Evolutionary conservation across 2,329 filamentous ascomycete species (phyloP).

Genomic region (Colletotrichum sp.): DNA sequence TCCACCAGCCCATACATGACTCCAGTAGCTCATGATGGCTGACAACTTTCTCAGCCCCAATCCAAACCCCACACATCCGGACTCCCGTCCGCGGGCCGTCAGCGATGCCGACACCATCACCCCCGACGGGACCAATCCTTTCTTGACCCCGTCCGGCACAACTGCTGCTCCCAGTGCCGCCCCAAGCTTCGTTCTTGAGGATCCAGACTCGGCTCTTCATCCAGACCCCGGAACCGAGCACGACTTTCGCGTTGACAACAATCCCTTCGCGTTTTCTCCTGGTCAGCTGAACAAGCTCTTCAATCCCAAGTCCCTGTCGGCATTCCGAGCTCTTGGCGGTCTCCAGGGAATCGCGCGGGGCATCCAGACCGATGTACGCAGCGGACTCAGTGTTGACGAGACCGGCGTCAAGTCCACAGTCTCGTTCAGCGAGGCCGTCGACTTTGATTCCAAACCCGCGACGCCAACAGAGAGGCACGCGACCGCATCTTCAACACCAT

Average conservation of each 20-base stretch:
- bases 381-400: constrained; percentile 75
- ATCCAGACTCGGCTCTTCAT: constrained; percentile 57
- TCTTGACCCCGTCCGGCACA: constrained; percentile 24
- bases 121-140: constrained; percentile 22
- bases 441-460: constrained; percentile 6
- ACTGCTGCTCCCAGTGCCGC: constrained; percentile 13
- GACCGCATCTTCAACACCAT: constrained; percentile 17
- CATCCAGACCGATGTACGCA: constrained; percentile 64
- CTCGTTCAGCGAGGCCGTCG: constrained; percentile 70
- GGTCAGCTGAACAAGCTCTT: constrained; percentile 77
- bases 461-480: not conserved
- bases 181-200: constrained; percentile 22
- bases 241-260: constrained; percentile 73
- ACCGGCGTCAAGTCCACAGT: constrained; percentile 63
- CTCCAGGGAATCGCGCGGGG: constrained; percentile 72
- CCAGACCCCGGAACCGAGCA: constrained; percentile 74
- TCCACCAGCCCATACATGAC: not conserved
- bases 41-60: constrained; percentile 12
- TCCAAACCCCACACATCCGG: constrained; percentile 2
- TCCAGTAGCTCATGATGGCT: not conserved
- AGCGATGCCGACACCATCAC: constrained; percentile 20
- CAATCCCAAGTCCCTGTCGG: constrained; percentile 76
- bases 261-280: constrained; percentile 75
- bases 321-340: constrained; percentile 75
- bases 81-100: constrained; percentile 8